Evolutionary conservation across 257 asterid species (phyloP).

Genomic region (Nicotiana attenuata): DNA sequence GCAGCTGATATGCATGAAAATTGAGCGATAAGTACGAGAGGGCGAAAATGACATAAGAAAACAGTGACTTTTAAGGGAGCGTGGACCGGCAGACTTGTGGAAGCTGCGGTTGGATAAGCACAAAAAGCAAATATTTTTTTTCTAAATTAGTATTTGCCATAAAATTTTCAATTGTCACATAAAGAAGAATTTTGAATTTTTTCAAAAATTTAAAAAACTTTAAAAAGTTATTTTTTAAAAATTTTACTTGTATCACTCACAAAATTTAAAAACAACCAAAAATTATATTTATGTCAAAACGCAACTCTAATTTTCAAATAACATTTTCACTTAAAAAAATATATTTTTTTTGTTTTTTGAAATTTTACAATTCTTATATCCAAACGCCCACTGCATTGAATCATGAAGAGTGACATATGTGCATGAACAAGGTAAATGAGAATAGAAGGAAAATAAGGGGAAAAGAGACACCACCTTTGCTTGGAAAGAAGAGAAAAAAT

Average conservation of each 20-base stretch:
- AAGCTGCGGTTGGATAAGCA: background rate
- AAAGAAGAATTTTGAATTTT: no score
- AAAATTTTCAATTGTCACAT: no score
- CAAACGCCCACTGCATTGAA: background rate
- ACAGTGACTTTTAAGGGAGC: background rate
- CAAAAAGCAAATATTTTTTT: background rate
- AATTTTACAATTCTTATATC: no score
- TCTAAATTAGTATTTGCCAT: no score
- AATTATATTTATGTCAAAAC: no score
- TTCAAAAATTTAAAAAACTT: background rate
- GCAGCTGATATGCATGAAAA: conserved; percentile 29
- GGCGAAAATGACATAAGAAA: background rate
- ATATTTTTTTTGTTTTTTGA: no score
- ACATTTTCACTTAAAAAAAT: no score
- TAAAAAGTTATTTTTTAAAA: no score
- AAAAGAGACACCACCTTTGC: background rate
- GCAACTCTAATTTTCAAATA: no score
- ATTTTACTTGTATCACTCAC: no score
- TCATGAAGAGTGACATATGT: background rate
- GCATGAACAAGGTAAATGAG: background rate
- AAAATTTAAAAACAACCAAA: no score
- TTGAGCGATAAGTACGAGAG: conserved; percentile 26
- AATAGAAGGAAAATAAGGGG: background rate
- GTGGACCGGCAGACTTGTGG: background rate
- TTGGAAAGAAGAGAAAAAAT: background rate